Base-by-base conservation (phyloP, 1,284 basidiomycete species). In the Cryptococcus sp. region DNA sequence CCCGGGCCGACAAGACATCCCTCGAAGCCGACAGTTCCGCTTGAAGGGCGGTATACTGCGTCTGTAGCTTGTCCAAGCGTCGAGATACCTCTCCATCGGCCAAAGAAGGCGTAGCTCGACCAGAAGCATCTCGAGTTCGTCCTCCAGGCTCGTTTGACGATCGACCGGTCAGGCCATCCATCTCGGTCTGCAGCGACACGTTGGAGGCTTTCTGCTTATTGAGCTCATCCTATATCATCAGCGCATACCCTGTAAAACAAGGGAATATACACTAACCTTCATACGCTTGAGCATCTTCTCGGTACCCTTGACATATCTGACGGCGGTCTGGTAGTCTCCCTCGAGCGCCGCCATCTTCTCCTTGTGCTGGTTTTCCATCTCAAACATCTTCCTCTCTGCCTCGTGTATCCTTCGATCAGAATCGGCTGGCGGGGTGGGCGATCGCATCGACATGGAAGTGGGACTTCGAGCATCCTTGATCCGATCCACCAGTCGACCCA, bases 221-320 rank as follows among this genome's bases (percentile, higher is more conserved):
- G 50, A 94, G 75, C 67, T 95, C 92, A 60, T 90, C 87, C 73
- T 69, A 14, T n/a, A 32, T 22, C 14, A 23, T 43, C 14, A 36
- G 52, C 48, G 51, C 42, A 41, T 23, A 7, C n/a, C 21, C 36
- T 19, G 6, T 25, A 34, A 5, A 9, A 11, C 12, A 43, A 21
- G 10, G 24, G 4, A n/a, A 10, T 12, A 4, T 21, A 42, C 64
- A 70, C 68, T 66, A 66, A 71, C 77, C 71, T 93, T 92, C 86
- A 98, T 93, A 60, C 88, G 83, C 58, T 92, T 84, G 77, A 97
- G 87, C 85, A 98, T 94, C 76, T 97, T 97, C 74, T 99, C 95
- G 1, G 93, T 97, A 46, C 92, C 91, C 79, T 91, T 93, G 66
- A 48, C 65, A 59, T 56, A 66, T 48, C 67, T 53, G 25, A 72